phyloP scores from a whole-genome alignment of 805 yeast species.

The Wilhelminamyces savonicus region DNA sequence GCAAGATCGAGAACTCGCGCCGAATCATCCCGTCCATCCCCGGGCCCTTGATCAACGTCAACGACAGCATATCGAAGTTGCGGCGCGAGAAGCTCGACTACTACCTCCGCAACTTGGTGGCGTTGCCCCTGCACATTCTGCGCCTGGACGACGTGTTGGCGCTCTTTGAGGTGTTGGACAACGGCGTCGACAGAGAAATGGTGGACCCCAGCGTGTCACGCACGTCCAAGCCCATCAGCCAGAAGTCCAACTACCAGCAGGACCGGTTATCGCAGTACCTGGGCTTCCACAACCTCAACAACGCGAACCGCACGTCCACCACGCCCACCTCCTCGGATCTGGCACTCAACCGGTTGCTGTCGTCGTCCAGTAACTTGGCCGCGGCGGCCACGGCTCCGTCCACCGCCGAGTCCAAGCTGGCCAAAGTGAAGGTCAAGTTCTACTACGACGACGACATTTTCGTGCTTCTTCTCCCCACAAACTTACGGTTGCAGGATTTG shows the following conservation, averaged over 20 bases:
- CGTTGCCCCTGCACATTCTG: slow-evolving; percentile 73
- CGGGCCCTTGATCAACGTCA: slow-evolving; percentile 89
- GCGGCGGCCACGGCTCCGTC: slow-evolving; percentile 9
- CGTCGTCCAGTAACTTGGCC: slow-evolving; percentile 10
- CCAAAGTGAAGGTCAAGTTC: slow-evolving; percentile 61
- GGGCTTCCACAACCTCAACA: slow-evolving; percentile 13
- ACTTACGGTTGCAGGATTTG: slow-evolving; percentile 43
- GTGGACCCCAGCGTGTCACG: slow-evolving; percentile 14
- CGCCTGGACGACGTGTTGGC: slow-evolving; percentile 60
- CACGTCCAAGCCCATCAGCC: slow-evolving; percentile 31
- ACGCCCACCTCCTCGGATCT: slow-evolving; percentile 20
- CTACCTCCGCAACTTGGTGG: slow-evolving; percentile 51
- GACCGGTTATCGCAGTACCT: slow-evolving; percentile 50
- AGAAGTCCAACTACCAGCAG: slow-evolving; percentile 40
- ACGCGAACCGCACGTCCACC: slow-evolving; percentile 14
- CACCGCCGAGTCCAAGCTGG: slow-evolving; percentile 11
- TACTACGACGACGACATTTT: slow-evolving; percentile 78
- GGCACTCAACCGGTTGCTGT: slow-evolving; percentile 9
- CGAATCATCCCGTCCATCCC: slow-evolving; percentile 92
- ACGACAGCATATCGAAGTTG: slow-evolving; percentile 57
- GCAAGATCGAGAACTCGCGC: slow-evolving; percentile 67
- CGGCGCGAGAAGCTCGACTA: slow-evolving; percentile 50
- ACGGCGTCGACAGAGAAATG: slow-evolving; percentile 54
- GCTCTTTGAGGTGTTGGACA: slow-evolving; percentile 59
- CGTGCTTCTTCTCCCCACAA: slow-evolving; percentile 53